A percentile compares a stretch with the other conserved stretches of the same genome.
phyloP scores from a whole-genome alignment of 768 basidiomycete genomes.

The Jaapia argillacea region DNA sequence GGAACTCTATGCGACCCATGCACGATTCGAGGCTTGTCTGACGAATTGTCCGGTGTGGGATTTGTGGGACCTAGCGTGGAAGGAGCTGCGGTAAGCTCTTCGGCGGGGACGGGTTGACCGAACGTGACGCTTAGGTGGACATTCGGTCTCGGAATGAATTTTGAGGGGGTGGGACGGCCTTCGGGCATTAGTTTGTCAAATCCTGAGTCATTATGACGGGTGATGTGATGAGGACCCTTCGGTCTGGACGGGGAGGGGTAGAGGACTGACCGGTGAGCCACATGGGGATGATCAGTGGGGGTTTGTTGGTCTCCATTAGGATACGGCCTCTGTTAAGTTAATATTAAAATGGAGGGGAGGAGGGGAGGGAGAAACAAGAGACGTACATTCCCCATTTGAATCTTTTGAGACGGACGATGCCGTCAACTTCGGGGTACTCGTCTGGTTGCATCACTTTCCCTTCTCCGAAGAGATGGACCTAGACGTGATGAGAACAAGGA shows the following conservation, averaged over 20 bases:
- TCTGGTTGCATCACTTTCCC: slow-evolving; percentile 76
- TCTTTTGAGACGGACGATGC: slow-evolving; percentile 44
- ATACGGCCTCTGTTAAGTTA: slow-evolving; percentile 58
- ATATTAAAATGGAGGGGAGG: neutral
- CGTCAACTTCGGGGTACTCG: slow-evolving; percentile 33
- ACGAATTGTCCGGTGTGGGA: too few species aligned
- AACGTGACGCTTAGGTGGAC: slow-evolving; percentile 66
- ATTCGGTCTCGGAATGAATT: slow-evolving; percentile 55
- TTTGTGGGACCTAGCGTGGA: neutral
- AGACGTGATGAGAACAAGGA: neutral
- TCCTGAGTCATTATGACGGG: slow-evolving; percentile 31
- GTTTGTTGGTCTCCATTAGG: slow-evolving; percentile 54
- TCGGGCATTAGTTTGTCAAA: slow-evolving; percentile 92
- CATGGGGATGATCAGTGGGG: slow-evolving; percentile 83
- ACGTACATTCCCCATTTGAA: slow-evolving; percentile 97
- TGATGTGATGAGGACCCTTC: too few species aligned
- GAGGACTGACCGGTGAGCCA: slow-evolving; percentile 69
- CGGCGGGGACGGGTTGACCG: slow-evolving; percentile 56
- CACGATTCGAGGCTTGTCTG: neutral
- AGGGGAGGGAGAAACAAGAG: slow-evolving; percentile 1
- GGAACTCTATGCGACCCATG: neutral
- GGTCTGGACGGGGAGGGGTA: neutral
- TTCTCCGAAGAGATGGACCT: slow-evolving; percentile 90
- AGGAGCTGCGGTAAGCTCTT: slow-evolving; percentile 21
- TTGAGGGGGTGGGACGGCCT: slow-evolving; percentile 64